Conservation (phyloP, 2,329 filamentous ascomycete species). For the Colletotrichum gigasporum region DNA sequence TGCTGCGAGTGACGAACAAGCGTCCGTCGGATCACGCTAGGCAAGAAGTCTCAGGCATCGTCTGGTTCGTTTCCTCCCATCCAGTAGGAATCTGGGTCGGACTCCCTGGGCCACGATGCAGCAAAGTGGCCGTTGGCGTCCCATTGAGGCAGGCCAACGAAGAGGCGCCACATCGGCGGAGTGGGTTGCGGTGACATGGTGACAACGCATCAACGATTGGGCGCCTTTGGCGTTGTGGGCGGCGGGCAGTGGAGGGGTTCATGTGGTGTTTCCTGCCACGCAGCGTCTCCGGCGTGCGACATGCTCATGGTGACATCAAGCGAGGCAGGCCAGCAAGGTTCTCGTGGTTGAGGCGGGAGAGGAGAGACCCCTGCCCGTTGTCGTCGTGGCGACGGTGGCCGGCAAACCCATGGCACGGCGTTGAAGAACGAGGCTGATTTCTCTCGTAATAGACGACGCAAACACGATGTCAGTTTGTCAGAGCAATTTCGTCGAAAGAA, state of each 20-base stretch:
- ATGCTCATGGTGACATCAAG: conserved; percentile 5
- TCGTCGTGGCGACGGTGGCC: not conserved
- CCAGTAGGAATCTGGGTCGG: not conserved
- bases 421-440: conserved; percentile 2
- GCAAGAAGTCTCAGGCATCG: not conserved
- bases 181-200: conserved; percentile 14
- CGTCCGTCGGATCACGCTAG: not conserved
- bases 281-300: conserved; percentile 1
- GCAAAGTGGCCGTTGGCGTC: not conserved
- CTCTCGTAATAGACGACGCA: not conserved
- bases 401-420: not conserved
- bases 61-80: not conserved
- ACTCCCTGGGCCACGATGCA: not conserved
- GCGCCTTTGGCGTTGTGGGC: not conserved
- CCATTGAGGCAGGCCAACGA: conserved; percentile 12
- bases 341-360: not conserved
- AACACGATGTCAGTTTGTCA: not conserved
- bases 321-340: not conserved
- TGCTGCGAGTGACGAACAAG: not conserved
- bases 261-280: not conserved
- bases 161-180: conserved; percentile 24
- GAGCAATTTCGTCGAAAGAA: not conserved
- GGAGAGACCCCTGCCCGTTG: not conserved
- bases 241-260: not conserved
- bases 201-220: conserved; percentile 21